These are phyloP conservation scores for Datisca glomerata DNA, from an alignment of 306 rosid genomes.

Conservation along the genomic window DNA sequence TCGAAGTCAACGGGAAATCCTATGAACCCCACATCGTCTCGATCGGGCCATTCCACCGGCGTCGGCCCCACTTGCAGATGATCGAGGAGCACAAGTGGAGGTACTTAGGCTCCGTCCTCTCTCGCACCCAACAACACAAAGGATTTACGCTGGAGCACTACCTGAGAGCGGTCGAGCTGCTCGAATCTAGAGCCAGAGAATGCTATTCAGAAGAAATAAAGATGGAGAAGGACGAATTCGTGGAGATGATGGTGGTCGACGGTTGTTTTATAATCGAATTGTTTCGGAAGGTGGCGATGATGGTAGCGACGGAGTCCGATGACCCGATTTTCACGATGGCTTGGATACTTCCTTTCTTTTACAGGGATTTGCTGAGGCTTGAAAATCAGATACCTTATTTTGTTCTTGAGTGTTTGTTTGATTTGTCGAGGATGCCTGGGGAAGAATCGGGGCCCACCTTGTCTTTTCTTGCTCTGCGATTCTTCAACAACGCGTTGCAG, in stretches of 20 bases:
- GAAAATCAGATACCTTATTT: conserved; percentile 71
- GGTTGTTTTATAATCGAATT: conserved; percentile 56
- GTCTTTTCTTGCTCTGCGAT: conserved; percentile 26
- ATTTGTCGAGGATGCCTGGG: conserved; percentile 1
- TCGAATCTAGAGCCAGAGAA: conserved; percentile 34
- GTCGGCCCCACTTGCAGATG: conserved; percentile 28
- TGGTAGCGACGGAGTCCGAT: conserved; percentile 20
- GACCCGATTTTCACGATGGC: conserved; percentile 38
- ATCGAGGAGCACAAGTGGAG: conserved; percentile 54
- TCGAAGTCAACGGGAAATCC: conserved; percentile 6
- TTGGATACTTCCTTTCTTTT: conserved; percentile 38
- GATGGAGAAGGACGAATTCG: conserved; percentile 21
- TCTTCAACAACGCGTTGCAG: conserved; percentile 38
- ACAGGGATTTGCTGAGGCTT: conserved; percentile 45
- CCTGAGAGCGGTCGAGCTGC: conserved; percentile 11
- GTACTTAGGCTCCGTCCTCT: conserved; percentile 28
- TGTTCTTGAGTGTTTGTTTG: conserved; percentile 28
- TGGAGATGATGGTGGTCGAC: conserved; percentile 50
- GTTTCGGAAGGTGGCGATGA: conserved; percentile 18
- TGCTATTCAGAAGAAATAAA: conserved; percentile 40
- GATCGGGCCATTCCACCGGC: conserved; percentile 51
- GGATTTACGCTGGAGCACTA: conserved; percentile 8
- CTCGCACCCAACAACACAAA: conserved; percentile 14
- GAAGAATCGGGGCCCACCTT: conserved; percentile 8
- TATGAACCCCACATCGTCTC: conserved; percentile 55